phyloP scores from a whole-genome alignment of 2,329 filamentous ascomycete genomes.

The Alternaria panax region DNA sequence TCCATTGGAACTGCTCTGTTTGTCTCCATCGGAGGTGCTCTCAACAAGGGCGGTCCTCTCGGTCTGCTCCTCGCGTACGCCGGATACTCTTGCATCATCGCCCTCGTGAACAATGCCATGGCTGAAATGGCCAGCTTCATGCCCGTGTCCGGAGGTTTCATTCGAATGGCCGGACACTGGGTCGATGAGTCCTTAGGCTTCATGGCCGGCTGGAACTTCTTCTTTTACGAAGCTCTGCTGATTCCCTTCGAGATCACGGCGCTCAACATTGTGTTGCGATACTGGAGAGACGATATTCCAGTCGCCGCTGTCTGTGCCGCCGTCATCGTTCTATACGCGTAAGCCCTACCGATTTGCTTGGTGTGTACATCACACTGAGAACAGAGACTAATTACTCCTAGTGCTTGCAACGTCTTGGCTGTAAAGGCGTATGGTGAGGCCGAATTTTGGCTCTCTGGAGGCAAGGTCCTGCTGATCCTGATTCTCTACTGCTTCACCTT shows the following conservation, averaged over 20 bases:
- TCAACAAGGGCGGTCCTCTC: slow-evolving; percentile 59
- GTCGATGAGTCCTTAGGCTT: slow-evolving; percentile 71
- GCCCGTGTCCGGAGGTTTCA: slow-evolving; percentile 69
- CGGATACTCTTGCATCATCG: slow-evolving; percentile 64
- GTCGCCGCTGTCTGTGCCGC: slow-evolving; percentile 52
- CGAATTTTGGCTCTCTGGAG: slow-evolving; percentile 56
- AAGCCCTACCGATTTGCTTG: slow-evolving; percentile 24
- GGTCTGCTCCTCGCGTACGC: slow-evolving; percentile 67
- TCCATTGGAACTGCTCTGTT: slow-evolving; percentile 60
- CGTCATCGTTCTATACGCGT: slow-evolving; percentile 54
- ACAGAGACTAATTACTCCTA: slow-evolving; percentile 33
- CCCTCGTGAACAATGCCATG: slow-evolving; percentile 69
- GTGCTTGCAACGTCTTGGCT: slow-evolving; percentile 57
- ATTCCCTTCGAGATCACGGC: slow-evolving; percentile 62
- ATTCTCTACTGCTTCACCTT: slow-evolving; percentile 57
- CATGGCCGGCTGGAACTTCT: slow-evolving; percentile 61
- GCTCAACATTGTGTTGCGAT: slow-evolving; percentile 49
- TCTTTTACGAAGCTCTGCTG: slow-evolving; percentile 60
- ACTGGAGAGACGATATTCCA: slow-evolving; percentile 57
- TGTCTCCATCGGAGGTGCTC: slow-evolving; percentile 67
- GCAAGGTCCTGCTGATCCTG: slow-evolving; percentile 57
- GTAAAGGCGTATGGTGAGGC: slow-evolving; percentile 56
- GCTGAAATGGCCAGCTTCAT: slow-evolving; percentile 71
- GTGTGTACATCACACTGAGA: not conserved
- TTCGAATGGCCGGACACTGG: slow-evolving; percentile 70